These are phyloP conservation scores for Camellia granthamiana DNA, from an alignment of 148 eudicot genomes.

Conservation along the genomic window DNA sequence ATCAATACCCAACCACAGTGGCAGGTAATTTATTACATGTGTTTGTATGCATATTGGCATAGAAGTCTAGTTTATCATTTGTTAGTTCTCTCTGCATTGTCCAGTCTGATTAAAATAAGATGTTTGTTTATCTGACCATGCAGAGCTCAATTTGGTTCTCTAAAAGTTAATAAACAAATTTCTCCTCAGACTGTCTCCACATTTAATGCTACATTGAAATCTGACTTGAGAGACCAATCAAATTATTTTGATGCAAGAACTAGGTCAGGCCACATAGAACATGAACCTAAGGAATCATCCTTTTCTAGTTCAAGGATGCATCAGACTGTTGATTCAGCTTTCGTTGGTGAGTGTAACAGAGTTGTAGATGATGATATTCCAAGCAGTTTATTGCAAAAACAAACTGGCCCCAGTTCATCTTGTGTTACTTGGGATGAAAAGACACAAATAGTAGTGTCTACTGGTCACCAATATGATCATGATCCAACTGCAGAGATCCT, in stretches of 20 bases:
- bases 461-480: constrained; percentile 20
- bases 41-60: not conserved
- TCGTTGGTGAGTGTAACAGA: constrained; percentile 29
- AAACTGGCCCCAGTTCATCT: constrained; percentile 35
- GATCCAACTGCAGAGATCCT: constrained; percentile 22
- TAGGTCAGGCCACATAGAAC: constrained; percentile 45
- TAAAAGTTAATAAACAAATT: constrained; percentile 33
- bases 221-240: constrained; percentile 46
- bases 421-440: constrained; percentile 74
- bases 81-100: not conserved
- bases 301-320: constrained; percentile 34
- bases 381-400: constrained; percentile 33
- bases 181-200: constrained; percentile 57
- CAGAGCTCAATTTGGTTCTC: constrained; percentile 59
- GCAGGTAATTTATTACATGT: constrained; percentile 45
- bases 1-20: constrained; percentile 27
- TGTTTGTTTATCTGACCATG: constrained; percentile 20
- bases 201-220: constrained; percentile 42
- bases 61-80: constrained; percentile 9
- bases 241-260: constrained; percentile 54
- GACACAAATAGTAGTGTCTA: constrained; percentile 48
- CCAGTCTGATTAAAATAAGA: constrained; percentile 11
- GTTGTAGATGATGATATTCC: constrained; percentile 28
- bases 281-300: constrained; percentile 28
- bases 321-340: constrained; percentile 29